Base-by-base conservation (phyloP, 176 grass and related monocot species). In the Urochloa ruziziensis region DNA sequence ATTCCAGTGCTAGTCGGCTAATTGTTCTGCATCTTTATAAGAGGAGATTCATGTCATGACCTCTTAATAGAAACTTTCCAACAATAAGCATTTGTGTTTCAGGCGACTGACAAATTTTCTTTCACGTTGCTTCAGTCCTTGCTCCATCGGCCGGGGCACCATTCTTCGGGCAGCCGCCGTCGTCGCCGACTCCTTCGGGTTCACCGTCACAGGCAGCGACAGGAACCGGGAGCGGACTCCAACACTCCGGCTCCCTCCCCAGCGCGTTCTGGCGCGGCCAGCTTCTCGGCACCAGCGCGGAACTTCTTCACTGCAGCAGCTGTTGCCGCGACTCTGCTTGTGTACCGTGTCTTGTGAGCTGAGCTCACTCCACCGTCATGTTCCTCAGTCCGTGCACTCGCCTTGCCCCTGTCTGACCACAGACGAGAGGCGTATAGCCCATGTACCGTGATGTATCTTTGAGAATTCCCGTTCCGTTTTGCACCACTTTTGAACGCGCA, bases 221-320 rank as follows among this genome's bases (percentile, higher is more conserved):
- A 6, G 87, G 58, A 53, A 59, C 51, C 3, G 69, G 87, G 33
- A 70, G 34, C 14, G 49, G 49, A 58, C 24, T 39, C 78, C 70
- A 5, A 61, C 37, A 25, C 48, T 19, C 18, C 64, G 11, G 72
- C 86, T 28, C 91, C 94, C 1, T 85, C 89, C 7, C 86, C 88
- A 0, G 63, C 67, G 15, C 59, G 52, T 12, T 93, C 91, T 2
- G 64, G 66, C 33, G 81, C 72, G 10, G 24, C 28, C 63, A 42
- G 18, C 40, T 39, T 86, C 66, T 24, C 73, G 7, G 81, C 39
- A 13, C 46, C 77, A n/a, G 3, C 71, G 25, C 53, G 1, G 13
- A 34, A 19, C 29, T 74, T 83, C 61, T 47, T 85, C 1, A 19
- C 36, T 16, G 53, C 83, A 28, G 70, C 36, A 7, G 35, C 62